A percentile compares a stretch with the other conserved stretches of the same genome.
Evolutionary conservation across 345 rosid species (phyloP).

Genomic region (Salix viminalis): DNA sequence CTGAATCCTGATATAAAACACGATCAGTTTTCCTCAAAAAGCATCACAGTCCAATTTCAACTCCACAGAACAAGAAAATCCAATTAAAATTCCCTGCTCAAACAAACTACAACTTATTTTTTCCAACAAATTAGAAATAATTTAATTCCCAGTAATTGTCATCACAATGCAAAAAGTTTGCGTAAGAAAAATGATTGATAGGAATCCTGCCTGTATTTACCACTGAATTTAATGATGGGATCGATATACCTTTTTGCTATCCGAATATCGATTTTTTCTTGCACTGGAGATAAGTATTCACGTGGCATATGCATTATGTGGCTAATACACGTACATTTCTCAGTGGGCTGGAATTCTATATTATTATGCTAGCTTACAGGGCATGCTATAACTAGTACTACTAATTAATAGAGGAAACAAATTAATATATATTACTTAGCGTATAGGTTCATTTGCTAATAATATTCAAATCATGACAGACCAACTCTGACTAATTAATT

Average conservation of each 20-base stretch:
- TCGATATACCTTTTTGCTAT: neutral
- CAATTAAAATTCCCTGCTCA: neutral
- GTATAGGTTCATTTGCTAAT: too few relatives aligned
- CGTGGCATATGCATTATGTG: too few relatives aligned
- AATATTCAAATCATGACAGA: too few relatives aligned
- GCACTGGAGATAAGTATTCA: neutral
- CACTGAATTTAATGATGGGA: neutral
- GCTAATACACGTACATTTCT: too few relatives aligned
- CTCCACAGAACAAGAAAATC: neutral
- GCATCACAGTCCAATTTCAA: neutral
- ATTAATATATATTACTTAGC: too few relatives aligned
- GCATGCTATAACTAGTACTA: too few relatives aligned
- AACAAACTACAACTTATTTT: too few relatives aligned
- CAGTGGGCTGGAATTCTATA: too few relatives aligned
- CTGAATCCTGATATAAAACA: neutral
- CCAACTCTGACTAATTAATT: too few relatives aligned
- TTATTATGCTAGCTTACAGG: too few relatives aligned
- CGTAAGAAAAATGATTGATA: neutral
- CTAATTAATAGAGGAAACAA: too few relatives aligned
- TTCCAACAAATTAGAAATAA: neutral
- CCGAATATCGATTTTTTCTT: neutral
- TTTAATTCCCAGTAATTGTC: neutral
- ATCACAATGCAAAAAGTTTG: neutral
- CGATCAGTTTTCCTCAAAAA: neutral
- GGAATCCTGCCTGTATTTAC: neutral